Percentiles rank a stretch among this genome's conserved stretches.
phyloP scores from a whole-genome alignment of 2,329 filamentous ascomycete genomes.

The Diaporthe humulicola region DNA sequence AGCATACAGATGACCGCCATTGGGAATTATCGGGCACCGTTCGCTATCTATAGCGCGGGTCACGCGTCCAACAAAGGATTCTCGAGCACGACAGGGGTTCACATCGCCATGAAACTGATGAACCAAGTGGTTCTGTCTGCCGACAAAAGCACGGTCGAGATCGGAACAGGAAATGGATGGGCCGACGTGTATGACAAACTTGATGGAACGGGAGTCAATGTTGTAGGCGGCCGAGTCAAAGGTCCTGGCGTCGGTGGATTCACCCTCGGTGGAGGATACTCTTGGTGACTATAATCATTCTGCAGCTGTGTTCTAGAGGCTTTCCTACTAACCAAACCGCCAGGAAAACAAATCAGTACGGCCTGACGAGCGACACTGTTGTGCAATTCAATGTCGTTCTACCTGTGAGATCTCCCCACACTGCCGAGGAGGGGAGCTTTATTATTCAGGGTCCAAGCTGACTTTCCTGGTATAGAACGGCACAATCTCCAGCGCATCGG shows the following conservation, averaged over 20 bases:
- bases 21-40: constrained; percentile 41
- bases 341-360: constrained; percentile 48
- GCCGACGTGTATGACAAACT: constrained; percentile 43
- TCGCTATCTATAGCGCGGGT: constrained; percentile 45
- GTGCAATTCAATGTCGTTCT: constrained; percentile 44
- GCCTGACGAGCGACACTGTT: constrained; percentile 45
- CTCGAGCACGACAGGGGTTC: constrained; percentile 45
- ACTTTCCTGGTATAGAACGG: constrained; percentile 42
- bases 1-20: constrained; percentile 39
- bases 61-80: constrained; percentile 47
- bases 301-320: background rate
- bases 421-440: accelerated
- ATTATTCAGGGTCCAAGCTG: background rate
- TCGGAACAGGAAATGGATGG: constrained; percentile 46
- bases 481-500: constrained; percentile 43
- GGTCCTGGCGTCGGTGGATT: constrained; percentile 47
- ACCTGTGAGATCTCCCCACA: constrained; percentile 38
- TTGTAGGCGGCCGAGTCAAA: constrained; percentile 45
- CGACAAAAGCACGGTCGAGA: constrained; percentile 41
- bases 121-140: constrained; percentile 42
- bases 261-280: constrained; percentile 47
- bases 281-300: constrained; percentile 41
- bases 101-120: constrained; percentile 43
- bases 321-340: background rate
- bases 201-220: constrained; percentile 42